Base-by-base conservation (phyloP, 202 grass and related monocot species). In the Saccharum hybrid region DNA sequence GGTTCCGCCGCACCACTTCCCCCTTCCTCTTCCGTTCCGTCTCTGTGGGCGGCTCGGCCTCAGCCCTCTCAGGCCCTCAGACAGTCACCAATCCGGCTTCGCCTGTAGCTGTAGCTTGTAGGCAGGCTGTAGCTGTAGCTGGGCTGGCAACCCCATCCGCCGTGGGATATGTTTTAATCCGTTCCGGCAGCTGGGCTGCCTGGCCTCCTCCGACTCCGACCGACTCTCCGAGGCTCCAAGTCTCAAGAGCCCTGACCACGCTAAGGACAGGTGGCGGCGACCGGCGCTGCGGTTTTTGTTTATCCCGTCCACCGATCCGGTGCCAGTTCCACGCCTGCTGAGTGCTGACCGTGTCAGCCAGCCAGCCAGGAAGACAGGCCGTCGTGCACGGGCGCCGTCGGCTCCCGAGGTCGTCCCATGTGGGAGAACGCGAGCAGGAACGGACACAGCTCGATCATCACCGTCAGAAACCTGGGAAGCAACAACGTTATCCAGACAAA, bases 61-160 rank as follows among this genome's bases (percentile, higher is more conserved):
- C 31, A 33, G 31, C 31, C 45, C 45, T 28, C 26, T 48, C 12
- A 10, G 43, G 8, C 40, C 13, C 3, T 48, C 45, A 5, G 46
- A 49, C 46, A 49, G 41, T 42, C 40, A 42, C 40, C 40, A 9
- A 42, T 42, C 40, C 39, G 39, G 39, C 39, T 40, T 1, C 39
- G 0, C 39, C 39, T 40, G 39, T 8, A 40, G 7, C 39, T 40
- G 6, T 39, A 5, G 38, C 6, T 8, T 39, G 38, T 9, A 9
- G 39, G 39, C 39, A 40, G 39, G 39, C 7, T 40, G 39, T 43
- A 43, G 42, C 13, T 19, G 49, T 61, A 16, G 51, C 11, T 28
- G 36, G 64, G 5, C 74, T 77, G 57, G 57, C 74, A 30, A 43
- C 56, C 62, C 21, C 74, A 63, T 43, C 66, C 19, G 38, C 54